Evolutionary conservation across 352 stramenopile species (phyloP).

Genomic region (Pythium chondricola): DNA sequence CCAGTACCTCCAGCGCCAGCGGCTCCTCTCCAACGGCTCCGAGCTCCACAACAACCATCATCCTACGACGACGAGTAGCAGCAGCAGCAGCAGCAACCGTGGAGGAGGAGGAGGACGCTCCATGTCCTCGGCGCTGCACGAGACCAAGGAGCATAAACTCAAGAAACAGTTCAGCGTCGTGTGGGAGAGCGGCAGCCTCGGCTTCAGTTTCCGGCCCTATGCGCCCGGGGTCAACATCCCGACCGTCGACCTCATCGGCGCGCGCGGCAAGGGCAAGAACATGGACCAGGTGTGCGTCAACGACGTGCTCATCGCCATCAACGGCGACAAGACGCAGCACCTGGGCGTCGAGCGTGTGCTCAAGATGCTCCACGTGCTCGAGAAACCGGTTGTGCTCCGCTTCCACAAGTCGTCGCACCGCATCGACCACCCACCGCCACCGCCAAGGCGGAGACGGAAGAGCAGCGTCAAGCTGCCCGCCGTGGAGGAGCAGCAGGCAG

Average conservation of each 20-base stretch:
- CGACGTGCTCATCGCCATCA: constrained; percentile 77
- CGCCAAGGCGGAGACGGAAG: constrained; percentile 1
- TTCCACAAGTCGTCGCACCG: constrained; percentile 77
- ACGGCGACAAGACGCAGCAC: constrained; percentile 70
- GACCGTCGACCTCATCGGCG: constrained; percentile 62
- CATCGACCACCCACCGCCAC: constrained; percentile 28
- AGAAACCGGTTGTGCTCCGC: constrained; percentile 68
- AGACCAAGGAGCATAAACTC: constrained; percentile 32
- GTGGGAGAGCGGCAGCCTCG: constrained; percentile 62
- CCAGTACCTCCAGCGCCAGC: constrained; percentile 13
- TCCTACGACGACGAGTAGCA: not conserved
- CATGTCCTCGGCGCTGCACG: constrained; percentile 22
- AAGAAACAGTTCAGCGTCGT: constrained; percentile 70
- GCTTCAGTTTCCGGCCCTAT: constrained; percentile 70
- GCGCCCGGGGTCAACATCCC: constrained; percentile 62
- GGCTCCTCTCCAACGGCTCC: not conserved
- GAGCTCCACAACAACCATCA: no score
- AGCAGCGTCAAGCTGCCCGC: constrained; percentile 14
- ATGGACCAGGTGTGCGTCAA: constrained; percentile 77
- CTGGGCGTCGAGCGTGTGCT: constrained; percentile 72
- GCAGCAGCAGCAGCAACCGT: not conserved
- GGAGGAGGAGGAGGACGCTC: constrained; percentile 3
- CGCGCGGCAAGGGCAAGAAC: constrained; percentile 46
- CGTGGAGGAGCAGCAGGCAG: constrained; percentile 10
- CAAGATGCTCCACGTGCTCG: constrained; percentile 65